Evolutionary conservation across 164 flowering plant species (phyloP), one percentile per base, ranked within the genome.

Genomic region (Brasenia schreberi): DNA sequence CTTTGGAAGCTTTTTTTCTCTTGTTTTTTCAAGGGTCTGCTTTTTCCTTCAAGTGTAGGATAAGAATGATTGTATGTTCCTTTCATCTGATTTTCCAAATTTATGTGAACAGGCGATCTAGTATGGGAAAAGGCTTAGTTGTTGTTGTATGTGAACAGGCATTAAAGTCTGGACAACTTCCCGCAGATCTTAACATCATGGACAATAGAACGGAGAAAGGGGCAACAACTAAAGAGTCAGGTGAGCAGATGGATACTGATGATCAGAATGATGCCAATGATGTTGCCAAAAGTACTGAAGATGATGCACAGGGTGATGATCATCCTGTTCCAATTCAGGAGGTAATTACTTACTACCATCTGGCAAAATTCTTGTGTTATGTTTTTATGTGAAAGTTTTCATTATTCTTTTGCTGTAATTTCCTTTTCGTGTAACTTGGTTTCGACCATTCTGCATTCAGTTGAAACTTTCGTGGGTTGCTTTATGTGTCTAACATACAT

Each of bases 151-250:
- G 27, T 23, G 27, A 23, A 23, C 27, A 23, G 27, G 27, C 27
- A 2, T 61, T 89, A 78, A 84, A 87, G 75, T 78, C 91, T 11
- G 96, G 93, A 18, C 93, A 87, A 71, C 83, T 87, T 73, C 96
- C 96, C 53, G 84, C 91, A 66, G 91, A 82, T 67, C 77, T 89
- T 53, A 68, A 75, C 67, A 75, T 75, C 66, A 71, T 73, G n/a
- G 83, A 73, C 65, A 75, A 71, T 68, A 72, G 69, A 64, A 65
- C 19, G 42, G 63, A 42, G 27, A 19, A 68, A 5, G 64, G 62
- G 18, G 59, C 12, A 18, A 0, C 6, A 43, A 72, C 33, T 42
- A 44, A 33, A 19, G 71, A 66, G 64, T 67, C 71, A 65, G 75
- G 75, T 69, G 82, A 81, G 61, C 71, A 78, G 43, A 78, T 81